Evolutionary conservation across 192 early-diverging fungal genomes (phyloP).

Genomic region (Dimargaris cristalligena): DNA sequence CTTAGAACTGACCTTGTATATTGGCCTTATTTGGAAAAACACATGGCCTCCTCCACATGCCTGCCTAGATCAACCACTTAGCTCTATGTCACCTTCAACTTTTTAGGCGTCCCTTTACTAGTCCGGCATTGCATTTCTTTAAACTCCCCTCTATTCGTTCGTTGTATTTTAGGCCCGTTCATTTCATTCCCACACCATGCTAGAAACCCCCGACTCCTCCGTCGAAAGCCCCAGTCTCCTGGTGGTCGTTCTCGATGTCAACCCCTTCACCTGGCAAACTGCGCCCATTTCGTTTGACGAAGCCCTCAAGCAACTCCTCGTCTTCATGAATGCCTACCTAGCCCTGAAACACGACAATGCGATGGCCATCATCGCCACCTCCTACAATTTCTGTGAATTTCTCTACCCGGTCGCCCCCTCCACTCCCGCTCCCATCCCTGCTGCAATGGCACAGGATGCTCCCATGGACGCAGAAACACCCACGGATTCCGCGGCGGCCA

Average conservation of each 20-base stretch:
- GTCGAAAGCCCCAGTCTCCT: slow-evolving; percentile 58
- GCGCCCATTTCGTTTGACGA: slow-evolving; percentile 41
- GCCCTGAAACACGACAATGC: slow-evolving; percentile 75
- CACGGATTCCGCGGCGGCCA: background rate
- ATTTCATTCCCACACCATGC: background rate
- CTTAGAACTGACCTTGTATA: too few relatives aligned
- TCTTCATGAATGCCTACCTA: slow-evolving; percentile 88
- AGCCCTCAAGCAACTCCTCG: slow-evolving; percentile 56
- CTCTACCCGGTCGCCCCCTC: slow-evolving; percentile 20
- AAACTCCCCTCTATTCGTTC: too few relatives aligned
- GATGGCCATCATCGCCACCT: slow-evolving; percentile 62
- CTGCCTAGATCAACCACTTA: too few relatives aligned
- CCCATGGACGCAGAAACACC: background rate
- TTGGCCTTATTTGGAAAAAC: too few relatives aligned
- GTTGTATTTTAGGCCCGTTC: too few relatives aligned
- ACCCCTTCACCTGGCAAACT: slow-evolving; percentile 55
- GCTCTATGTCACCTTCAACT: too few relatives aligned
- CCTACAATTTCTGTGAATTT: slow-evolving; percentile 16
- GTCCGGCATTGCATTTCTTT: too few relatives aligned
- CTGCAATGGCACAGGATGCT: background rate
- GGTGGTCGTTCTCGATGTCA: slow-evolving; percentile 68
- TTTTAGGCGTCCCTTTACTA: too few relatives aligned
- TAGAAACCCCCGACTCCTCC: slow-evolving; percentile 18
- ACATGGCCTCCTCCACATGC: too few relatives aligned
- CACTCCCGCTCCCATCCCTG: background rate